phyloP scores from a whole-genome alignment of 202 grass and related monocot species.

The Carex arenaria region DNA sequence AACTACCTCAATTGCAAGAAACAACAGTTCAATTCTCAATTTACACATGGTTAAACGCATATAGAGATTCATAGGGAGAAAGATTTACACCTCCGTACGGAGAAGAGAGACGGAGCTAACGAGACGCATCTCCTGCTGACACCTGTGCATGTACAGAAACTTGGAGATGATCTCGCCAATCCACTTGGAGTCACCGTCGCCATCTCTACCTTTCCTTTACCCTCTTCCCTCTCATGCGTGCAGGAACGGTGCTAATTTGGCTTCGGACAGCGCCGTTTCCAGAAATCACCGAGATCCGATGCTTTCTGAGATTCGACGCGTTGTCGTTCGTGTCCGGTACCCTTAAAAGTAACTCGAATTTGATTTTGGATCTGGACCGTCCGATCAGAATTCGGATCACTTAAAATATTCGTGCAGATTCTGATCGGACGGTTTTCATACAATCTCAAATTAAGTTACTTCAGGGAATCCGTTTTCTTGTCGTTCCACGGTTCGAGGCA shows the following conservation, averaged over 20 bases:
- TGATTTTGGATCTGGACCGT: too few species aligned
- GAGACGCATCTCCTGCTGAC: constrained; percentile 10
- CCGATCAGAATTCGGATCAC: too few species aligned
- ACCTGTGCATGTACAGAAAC: constrained; percentile 4
- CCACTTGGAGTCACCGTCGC: background rate
- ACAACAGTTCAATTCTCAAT: background rate
- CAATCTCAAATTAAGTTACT: too few species aligned
- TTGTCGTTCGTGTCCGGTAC: background rate
- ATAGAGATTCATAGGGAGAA: background rate
- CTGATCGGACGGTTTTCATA: too few species aligned
- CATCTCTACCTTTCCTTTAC: background rate
- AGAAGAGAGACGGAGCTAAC: constrained; percentile 7
- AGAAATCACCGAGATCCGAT: background rate
- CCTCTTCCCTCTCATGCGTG: background rate
- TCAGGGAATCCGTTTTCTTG: too few species aligned
- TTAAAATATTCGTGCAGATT: too few species aligned
- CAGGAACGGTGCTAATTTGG: background rate
- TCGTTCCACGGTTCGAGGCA: background rate
- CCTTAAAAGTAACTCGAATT: too few species aligned
- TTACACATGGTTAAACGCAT: background rate
- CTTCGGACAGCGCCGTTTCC: background rate
- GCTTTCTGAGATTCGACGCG: background rate
- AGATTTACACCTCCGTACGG: background rate
- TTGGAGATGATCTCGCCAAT: background rate
- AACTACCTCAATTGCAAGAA: background rate